These are phyloP conservation scores for Monilinia laxa DNA, from an alignment of 2,329 filamentous ascomycete genomes.

Conservation along the genomic window DNA sequence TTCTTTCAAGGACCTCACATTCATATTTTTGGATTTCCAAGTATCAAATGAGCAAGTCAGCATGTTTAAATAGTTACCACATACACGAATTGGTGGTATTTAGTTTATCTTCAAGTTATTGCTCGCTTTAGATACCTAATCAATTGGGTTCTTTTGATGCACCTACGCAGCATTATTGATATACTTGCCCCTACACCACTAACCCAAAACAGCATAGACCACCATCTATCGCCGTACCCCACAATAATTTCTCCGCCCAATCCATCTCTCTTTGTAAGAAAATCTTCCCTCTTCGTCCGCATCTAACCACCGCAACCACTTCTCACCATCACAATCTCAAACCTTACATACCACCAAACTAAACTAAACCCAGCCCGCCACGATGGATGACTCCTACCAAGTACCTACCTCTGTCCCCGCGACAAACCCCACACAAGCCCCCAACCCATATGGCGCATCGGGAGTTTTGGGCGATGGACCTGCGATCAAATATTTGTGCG, in stretches of 20 bases:
- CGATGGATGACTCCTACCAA: constrained; percentile 22
- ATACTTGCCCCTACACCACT: too few species aligned
- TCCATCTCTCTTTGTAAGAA: constrained; percentile 11
- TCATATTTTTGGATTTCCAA: background rate
- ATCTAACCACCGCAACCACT: background rate
- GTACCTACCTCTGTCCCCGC: constrained; percentile 14
- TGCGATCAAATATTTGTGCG: constrained; percentile 70
- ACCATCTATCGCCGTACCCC: background rate
- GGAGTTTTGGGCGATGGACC: constrained; percentile 47
- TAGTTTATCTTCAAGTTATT: background rate
- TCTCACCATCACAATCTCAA: background rate
- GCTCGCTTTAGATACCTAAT: background rate
- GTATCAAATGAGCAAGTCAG: too few species aligned
- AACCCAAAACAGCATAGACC: background rate
- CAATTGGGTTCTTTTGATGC: too few species aligned
- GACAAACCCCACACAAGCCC: constrained; percentile 29
- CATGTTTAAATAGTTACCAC: too few species aligned
- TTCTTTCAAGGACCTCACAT: too few species aligned
- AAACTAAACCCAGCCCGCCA: background rate
- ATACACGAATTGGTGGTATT: background rate
- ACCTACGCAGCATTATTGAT: too few species aligned
- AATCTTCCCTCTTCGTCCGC: constrained; percentile 6
- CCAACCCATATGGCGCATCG: constrained; percentile 40
- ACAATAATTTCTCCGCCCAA: constrained; percentile 12
- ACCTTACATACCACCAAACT: background rate